Conservation (phyloP, 2,329 filamentous ascomycete species). For the Fusarium humuli region DNA sequence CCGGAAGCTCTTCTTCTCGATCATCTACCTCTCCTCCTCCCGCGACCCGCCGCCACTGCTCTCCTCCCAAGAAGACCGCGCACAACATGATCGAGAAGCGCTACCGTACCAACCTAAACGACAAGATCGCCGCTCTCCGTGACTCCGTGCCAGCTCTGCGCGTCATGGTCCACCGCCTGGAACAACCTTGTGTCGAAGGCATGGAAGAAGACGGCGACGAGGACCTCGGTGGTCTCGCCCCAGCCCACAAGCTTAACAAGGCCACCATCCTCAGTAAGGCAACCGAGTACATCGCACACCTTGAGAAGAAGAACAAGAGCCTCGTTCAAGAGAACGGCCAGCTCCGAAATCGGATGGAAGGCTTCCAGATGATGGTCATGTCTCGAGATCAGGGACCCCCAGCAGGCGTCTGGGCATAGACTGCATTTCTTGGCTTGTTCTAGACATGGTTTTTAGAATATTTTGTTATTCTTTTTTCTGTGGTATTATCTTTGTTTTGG, state of each 20-base stretch:
- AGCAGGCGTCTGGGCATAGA: constrained; percentile 45
- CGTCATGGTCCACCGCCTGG: constrained; percentile 71
- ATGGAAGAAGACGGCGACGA: constrained; percentile 73
- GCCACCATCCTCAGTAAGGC: constrained; percentile 73
- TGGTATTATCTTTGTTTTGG: constrained; percentile 28
- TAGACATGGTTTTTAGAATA: constrained; percentile 10
- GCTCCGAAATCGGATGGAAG: constrained; percentile 48
- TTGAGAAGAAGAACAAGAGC: constrained; percentile 51
- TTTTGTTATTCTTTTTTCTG: constrained; percentile 3
- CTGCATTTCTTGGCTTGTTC: not conserved
- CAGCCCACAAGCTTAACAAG: constrained; percentile 93
- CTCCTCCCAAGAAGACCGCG: constrained; percentile 80
- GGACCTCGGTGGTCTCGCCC: constrained; percentile 76
- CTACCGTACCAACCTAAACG: constrained; percentile 93
- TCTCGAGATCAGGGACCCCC: constrained; percentile 42
- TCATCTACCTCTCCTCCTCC: constrained; percentile 57
- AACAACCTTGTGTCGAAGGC: constrained; percentile 71
- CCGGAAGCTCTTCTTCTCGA: constrained; percentile 46
- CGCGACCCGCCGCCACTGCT: constrained; percentile 46
- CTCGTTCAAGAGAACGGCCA: constrained; percentile 50
- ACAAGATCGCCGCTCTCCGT: constrained; percentile 90
- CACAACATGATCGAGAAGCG: constrained; percentile 98
- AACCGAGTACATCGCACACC: constrained; percentile 53
- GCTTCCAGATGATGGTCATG: constrained; percentile 49
- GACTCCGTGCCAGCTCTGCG: constrained; percentile 90